These are phyloP conservation scores for Pyracantha coccinea DNA, from an alignment of 331 rosid genomes.

Conservation along the genomic window DNA sequence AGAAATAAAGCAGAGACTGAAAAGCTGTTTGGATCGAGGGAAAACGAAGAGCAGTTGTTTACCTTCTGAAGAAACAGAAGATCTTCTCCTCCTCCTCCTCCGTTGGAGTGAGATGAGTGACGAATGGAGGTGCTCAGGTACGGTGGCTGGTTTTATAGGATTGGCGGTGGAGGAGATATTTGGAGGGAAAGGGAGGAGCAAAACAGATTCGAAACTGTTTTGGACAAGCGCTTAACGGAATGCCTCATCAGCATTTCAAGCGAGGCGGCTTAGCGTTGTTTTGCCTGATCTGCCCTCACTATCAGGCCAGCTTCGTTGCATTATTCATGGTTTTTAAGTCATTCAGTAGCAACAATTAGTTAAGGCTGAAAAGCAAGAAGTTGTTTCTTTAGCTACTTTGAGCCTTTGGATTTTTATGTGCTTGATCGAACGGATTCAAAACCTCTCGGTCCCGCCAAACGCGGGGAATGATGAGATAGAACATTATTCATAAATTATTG, in stretches of 20 bases:
- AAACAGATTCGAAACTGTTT: constrained; percentile 4
- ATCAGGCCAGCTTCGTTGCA: background rate
- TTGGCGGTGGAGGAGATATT: background rate
- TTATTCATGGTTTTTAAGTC: background rate
- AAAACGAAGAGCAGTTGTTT: background rate
- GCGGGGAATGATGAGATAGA: background rate
- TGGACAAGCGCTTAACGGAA: background rate
- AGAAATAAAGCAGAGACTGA: background rate
- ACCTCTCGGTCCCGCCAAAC: background rate
- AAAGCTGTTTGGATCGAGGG: background rate
- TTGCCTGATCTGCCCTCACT: constrained; percentile 3
- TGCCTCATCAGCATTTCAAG: constrained; percentile 6
- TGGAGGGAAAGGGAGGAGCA: constrained; percentile 19
- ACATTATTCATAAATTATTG: no score
- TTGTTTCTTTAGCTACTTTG: background rate
- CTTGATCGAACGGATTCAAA: background rate
- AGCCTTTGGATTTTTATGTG: background rate
- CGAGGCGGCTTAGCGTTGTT: background rate
- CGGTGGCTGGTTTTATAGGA: constrained; percentile 1
- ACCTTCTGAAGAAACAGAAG: background rate
- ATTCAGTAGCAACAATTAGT: background rate
- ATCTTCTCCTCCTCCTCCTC: background rate
- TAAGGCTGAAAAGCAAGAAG: background rate
- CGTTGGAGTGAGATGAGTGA: background rate
- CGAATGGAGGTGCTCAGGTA: background rate